Conservation (phyloP, 2,329 filamentous ascomycete species). For the Lecanoromycetidae sp. region DNA sequence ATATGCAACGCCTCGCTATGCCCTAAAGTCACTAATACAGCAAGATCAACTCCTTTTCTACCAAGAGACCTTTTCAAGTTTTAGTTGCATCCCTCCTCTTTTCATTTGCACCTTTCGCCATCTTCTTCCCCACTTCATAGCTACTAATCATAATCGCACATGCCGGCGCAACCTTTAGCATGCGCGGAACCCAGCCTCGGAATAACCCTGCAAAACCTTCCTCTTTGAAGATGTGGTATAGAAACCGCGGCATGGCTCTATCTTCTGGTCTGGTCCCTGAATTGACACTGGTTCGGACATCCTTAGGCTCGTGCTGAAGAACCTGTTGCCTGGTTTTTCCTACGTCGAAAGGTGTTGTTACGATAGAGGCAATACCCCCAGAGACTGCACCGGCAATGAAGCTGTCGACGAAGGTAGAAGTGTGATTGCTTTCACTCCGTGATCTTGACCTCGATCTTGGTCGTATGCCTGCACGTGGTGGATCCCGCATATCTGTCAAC, state of each 20-base stretch:
- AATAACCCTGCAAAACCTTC: constrained; percentile 75
- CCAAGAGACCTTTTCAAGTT: neutral
- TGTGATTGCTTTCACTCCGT: constrained; percentile 57
- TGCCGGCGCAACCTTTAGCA: constrained; percentile 85
- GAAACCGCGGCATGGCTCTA: constrained; percentile 63
- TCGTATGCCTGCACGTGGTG: constrained; percentile 30
- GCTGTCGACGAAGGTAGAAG: constrained; percentile 71
- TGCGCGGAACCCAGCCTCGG: constrained; percentile 81
- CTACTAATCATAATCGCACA: constrained; percentile 99
- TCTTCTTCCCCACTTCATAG: constrained; percentile 90
- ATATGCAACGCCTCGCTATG: constrained; percentile 2
- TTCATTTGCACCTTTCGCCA: constrained; percentile 65
- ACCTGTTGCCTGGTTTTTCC: constrained; percentile 93
- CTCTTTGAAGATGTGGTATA: constrained; percentile 82
- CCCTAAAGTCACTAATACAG: neutral
- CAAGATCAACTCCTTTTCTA: neutral
- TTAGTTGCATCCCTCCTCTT: constrained; percentile 24
- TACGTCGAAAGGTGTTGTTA: constrained; percentile 93
- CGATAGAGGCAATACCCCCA: constrained; percentile 70
- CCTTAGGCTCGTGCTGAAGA: constrained; percentile 28
- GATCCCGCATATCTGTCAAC: constrained; percentile 54
- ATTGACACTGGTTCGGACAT: constrained; percentile 3
- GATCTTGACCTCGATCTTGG: constrained; percentile 44
- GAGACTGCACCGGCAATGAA: constrained; percentile 77
- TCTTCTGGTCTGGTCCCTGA: constrained; percentile 50